phyloP scores from a whole-genome alignment of 768 basidiomycete species.

The Amylocystis lapponica region DNA sequence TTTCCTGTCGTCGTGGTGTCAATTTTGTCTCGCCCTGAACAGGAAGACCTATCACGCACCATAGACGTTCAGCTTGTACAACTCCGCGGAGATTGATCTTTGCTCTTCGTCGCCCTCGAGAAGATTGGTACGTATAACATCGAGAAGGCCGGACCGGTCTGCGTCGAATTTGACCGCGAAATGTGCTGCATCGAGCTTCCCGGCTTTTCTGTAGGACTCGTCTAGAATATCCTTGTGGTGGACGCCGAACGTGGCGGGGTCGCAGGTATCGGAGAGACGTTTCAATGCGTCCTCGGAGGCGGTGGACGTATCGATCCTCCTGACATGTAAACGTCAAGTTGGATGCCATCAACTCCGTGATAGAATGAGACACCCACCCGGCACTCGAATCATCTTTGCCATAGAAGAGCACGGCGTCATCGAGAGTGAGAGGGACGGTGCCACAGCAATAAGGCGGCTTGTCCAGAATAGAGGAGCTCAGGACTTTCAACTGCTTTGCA shows the following conservation, averaged over 20 bases:
- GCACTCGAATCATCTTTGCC: no score
- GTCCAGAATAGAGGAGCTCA: no score
- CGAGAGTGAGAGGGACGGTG: no score
- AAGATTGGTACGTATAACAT: constrained; percentile 5
- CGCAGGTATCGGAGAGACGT: constrained; percentile 29
- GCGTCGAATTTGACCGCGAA: constrained; percentile 33
- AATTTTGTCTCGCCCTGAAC: background rate
- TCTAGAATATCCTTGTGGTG: constrained; percentile 34
- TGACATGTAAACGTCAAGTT: no score
- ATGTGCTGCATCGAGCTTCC: constrained; percentile 33
- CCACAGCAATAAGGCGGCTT: no score
- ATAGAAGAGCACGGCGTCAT: no score
- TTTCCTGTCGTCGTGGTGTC: constrained; percentile 14
- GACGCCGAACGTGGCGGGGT: constrained; percentile 36
- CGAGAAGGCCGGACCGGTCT: constrained; percentile 13
- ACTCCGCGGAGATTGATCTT: constrained; percentile 24
- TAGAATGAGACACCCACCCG: no score
- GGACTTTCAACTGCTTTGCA: no score
- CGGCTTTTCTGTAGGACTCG: constrained; percentile 40
- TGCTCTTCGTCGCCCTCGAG: constrained; percentile 12
- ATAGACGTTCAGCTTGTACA: constrained; percentile 45
- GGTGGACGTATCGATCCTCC: constrained; percentile 10
- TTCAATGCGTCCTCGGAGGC: constrained; percentile 12
- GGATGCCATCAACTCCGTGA: no score
- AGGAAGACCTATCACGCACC: constrained; percentile 20